Base-by-base conservation (phyloP, 495 filamentous ascomycete species). In the Neurospora pannonica region DNA sequence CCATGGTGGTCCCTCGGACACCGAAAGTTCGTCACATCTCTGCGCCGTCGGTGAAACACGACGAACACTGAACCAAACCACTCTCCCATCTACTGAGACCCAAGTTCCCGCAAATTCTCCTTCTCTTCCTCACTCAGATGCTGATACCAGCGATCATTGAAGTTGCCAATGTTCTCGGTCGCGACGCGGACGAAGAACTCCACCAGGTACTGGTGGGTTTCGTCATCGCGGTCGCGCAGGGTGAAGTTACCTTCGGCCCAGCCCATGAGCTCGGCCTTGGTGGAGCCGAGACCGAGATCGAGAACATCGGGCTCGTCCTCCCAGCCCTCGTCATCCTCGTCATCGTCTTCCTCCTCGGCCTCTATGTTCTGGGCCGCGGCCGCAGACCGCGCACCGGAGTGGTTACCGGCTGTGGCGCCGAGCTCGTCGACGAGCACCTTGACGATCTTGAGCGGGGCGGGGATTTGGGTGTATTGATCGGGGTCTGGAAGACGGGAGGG, bases 371-470 rank as follows among this genome's bases (percentile, higher is more conserved):
- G 54, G 0, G 87, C 85, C 1, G 87, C 88, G 38, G 88, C 86
- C 15, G 90, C 88, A 17, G 86, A 85, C 70, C 76, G 79, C 31
- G 84, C 77, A 0, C 83, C 82, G 8, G 77, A 83, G 8, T 81
- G 76, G 21, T 75, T 76, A 46, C 85, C 85, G 15, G 85, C 87
- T 19, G 92, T 90, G 5, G 92, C 90, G 28, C 85, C 85, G 36
- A 99, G 88, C 82, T 99, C 96, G 79, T 97, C 92, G 70, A 98
- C 90, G 1, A 99, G 88, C 9, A 99, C 92, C 85, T 99, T 99
- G 82, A 97, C 84, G 79, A 99, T 97, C 84, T 99, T 99, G 78
- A 99, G 85, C 3, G 93, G 90, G 0, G 94, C 94, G 0, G 94
- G 87, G 69, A 98, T 90, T 73, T 91, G 90, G n/a, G 95, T 97